A percentile compares a stretch with the other conserved stretches of the same genome.
Evolutionary conservation across 495 filamentous ascomycete species (phyloP).

Genomic region (Penicillium canariense): DNA sequence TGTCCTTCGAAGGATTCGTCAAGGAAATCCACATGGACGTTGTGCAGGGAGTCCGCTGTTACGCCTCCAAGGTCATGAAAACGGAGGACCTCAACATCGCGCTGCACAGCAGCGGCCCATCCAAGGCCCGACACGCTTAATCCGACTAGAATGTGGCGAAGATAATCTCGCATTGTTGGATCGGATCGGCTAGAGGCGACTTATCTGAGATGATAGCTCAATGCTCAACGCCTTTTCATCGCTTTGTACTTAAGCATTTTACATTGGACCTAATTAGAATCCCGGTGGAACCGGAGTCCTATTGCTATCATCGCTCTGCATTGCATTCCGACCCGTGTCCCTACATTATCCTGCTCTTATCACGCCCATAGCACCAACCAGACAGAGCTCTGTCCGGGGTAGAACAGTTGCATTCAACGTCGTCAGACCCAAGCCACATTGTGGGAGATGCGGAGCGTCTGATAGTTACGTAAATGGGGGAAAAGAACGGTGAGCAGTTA

Average conservation of each 20-base stretch:
- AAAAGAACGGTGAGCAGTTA: neutral
- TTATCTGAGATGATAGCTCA: neutral
- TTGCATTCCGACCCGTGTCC: neutral
- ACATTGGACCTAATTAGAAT: neutral
- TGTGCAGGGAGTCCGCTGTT: constrained; percentile 34
- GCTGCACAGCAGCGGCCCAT: constrained; percentile 10
- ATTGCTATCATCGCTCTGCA: neutral
- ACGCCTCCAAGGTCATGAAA: constrained; percentile 14
- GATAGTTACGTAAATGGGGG: neutral
- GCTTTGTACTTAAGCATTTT: neutral
- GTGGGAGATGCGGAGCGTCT: neutral
- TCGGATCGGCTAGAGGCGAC: neutral
- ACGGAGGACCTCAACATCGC: constrained; percentile 15
- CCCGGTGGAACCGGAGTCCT: neutral
- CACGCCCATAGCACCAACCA: neutral
- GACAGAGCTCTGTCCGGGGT: neutral
- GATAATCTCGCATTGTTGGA: constrained; percentile 2
- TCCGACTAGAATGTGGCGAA: constrained; percentile 12
- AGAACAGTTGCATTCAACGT: neutral
- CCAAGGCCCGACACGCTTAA: constrained; percentile 13
- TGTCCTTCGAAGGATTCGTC: constrained; percentile 26
- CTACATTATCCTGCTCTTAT: neutral
- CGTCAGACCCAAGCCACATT: neutral
- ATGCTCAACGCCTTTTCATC: neutral
- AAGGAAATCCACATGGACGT: constrained; percentile 30